Base-by-base conservation (phyloP, 2,329 filamentous ascomycete genomes). In the Trichoderma citrinoviride region DNA sequence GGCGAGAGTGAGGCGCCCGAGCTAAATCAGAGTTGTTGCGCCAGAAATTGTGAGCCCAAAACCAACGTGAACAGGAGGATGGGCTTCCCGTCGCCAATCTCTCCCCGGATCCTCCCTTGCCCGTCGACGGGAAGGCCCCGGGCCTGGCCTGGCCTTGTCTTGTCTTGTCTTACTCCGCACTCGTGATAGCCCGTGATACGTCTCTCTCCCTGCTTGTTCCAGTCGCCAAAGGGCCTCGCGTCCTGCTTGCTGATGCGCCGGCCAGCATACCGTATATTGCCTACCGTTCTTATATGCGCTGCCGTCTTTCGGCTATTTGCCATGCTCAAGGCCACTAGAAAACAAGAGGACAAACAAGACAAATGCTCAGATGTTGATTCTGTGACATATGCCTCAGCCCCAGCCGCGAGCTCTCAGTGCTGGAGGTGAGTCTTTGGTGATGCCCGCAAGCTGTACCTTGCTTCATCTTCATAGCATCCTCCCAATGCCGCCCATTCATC, bases 101-200 rank as follows among this genome's bases (percentile, higher is more conserved):
- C 25, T 12, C 33, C 19, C 37, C 37, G 7, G 12, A 33, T 12
- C 23, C 33, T 46, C 58, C 44, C 58, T 27, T 52, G 25, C n/a
- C 8, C 40, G 8, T 52, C 8, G 49, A 52, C 49, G n/a, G n/a
- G 17, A 27, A 23, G 19, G 43, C n/a, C 43, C 19, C 25, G 23
- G 37, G 40, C 14, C 46, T 23, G 29, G n/a, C 33, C 33, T 27
- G 40, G 54, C 17, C 54, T 29, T 23, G 23, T 7, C 54, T 23
- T n/a, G 54, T 41, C 54, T 29, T 19, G 47, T 53, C 47, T 53
- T 53, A 61, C 58, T 61, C 58, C 47, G 47, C 58, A 53, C 47
- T 37, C 10, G n/a, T 43, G 23, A 43, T 57, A 25, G 56, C 56
- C 56, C 46, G 33, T 60, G 15, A 57, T 57, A 41, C 8, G 44